These are phyloP conservation scores for Cadophora malorum DNA, from an alignment of 2,329 filamentous ascomycete species.

Conservation along the genomic window DNA sequence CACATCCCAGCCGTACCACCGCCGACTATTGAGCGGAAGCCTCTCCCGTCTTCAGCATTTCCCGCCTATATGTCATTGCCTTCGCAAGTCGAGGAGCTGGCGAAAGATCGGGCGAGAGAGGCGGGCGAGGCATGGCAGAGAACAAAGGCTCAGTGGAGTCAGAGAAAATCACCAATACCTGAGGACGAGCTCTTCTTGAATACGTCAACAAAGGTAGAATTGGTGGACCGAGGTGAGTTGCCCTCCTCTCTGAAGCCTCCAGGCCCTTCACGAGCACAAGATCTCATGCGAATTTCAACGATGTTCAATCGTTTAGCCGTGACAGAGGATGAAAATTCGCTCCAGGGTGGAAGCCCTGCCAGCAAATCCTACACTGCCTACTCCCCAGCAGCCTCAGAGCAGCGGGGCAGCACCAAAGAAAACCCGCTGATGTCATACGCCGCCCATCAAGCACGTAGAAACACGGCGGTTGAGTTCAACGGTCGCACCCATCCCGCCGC, in stretches of 20 bases:
- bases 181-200: constrained; percentile 15
- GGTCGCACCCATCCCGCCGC: neutral
- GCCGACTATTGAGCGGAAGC: neutral
- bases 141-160: neutral
- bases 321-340: neutral
- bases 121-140: constrained; percentile 8
- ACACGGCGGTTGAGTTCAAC: neutral
- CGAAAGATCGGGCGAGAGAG: neutral
- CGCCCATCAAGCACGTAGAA: neutral
- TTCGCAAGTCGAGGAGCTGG: neutral
- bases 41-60: neutral
- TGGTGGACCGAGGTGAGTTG: neutral
- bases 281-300: neutral
- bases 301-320: neutral
- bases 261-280: neutral
- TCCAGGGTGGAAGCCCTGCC: neutral
- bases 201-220: neutral
- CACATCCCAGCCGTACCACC: neutral
- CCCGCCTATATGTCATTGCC: constrained; percentile 5
- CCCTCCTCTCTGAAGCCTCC: constrained; percentile 5
- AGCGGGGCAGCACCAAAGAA: constrained; percentile 7
- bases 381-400: neutral
- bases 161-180: neutral
- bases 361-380: constrained; percentile 9
- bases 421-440: neutral